A percentile compares a stretch with the other conserved stretches of the same genome.
Evolutionary conservation across 257 asterid species (phyloP).

Genomic region (Sherardia arvensis): DNA sequence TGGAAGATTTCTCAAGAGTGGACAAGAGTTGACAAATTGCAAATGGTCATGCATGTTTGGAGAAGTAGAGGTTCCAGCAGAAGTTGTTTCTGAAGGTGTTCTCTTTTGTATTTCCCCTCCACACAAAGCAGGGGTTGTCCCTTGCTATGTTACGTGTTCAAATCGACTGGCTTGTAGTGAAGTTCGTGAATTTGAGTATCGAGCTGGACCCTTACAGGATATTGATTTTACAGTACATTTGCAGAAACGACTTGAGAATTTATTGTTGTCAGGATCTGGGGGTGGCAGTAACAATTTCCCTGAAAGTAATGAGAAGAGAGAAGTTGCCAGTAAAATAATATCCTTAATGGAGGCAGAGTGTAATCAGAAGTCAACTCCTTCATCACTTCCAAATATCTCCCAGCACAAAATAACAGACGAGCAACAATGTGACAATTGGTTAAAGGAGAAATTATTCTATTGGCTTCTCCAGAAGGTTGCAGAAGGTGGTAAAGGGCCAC

Average conservation of each 20-base stretch:
- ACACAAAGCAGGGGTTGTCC: constrained; percentile 57
- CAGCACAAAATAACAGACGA: constrained; percentile 31
- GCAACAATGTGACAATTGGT: constrained; percentile 41
- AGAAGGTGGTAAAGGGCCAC: constrained; percentile 56
- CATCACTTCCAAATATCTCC: constrained; percentile 26
- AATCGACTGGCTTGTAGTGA: constrained; percentile 87
- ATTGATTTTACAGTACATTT: constrained; percentile 34
- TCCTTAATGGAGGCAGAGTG: constrained; percentile 56
- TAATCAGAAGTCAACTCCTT: constrained; percentile 25
- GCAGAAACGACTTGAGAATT: constrained; percentile 44
- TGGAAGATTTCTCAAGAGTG: constrained; percentile 61
- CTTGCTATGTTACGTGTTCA: constrained; percentile 70
- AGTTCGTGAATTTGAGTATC: constrained; percentile 71
- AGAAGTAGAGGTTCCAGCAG: constrained; percentile 70
- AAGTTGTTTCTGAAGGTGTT: constrained; percentile 53
- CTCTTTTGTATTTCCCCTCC: constrained; percentile 64
- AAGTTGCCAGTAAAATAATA: constrained; percentile 29
- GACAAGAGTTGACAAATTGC: constrained; percentile 32
- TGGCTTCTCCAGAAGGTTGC: constrained; percentile 61
- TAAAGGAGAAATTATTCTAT: constrained; percentile 53
- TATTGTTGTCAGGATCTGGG: constrained; percentile 28
- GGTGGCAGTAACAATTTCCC: constrained; percentile 23
- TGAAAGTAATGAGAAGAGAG: constrained; percentile 29
- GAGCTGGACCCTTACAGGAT: constrained; percentile 26
- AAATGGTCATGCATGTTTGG: constrained; percentile 93